Evolutionary conservation across 768 basidiomycete genomes (phyloP).

Genomic region (Gloeostereum incarnatum): DNA sequence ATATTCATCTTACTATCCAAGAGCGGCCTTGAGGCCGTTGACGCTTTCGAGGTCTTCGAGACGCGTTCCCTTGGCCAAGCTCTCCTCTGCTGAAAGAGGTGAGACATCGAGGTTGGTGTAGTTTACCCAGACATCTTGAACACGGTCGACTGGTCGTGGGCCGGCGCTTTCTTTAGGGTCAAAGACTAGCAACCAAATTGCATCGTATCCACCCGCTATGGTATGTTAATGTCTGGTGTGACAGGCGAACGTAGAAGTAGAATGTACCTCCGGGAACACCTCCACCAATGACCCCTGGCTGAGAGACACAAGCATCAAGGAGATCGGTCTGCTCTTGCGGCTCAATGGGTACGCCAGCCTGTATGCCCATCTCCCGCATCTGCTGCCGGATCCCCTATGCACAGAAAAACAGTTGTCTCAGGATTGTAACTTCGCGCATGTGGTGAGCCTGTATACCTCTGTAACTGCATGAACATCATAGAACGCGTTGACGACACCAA

Average conservation of each 20-base stretch:
- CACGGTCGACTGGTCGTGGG: slow-evolving; percentile 41
- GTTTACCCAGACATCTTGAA: slow-evolving; percentile 61
- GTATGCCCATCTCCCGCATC: slow-evolving; percentile 80
- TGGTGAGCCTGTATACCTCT: slow-evolving; percentile 34
- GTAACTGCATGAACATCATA: slow-evolving; percentile 45
- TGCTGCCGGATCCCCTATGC: slow-evolving; percentile 60
- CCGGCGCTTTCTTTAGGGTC: slow-evolving; percentile 40
- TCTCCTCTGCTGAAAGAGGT: slow-evolving; percentile 65
- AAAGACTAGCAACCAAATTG: slow-evolving; percentile 86
- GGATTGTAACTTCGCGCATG: too few relatives aligned
- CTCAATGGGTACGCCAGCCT: slow-evolving; percentile 80
- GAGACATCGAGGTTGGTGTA: slow-evolving; percentile 60
- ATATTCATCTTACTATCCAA: slow-evolving; percentile 10
- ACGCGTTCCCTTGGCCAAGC: slow-evolving; percentile 52
- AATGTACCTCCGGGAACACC: slow-evolving; percentile 91
- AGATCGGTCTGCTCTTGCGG: slow-evolving; percentile 80
- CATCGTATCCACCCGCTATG: slow-evolving; percentile 94
- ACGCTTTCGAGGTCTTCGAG: slow-evolving; percentile 53
- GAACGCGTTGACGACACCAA: slow-evolving; percentile 51
- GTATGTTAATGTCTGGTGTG: background rate
- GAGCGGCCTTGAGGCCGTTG: slow-evolving; percentile 38
- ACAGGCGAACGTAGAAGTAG: background rate
- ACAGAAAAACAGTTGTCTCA: slow-evolving; percentile 1
- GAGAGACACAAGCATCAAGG: slow-evolving; percentile 64
- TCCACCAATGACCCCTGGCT: slow-evolving; percentile 85